Evolutionary conservation across 73 alveolate genomes (phyloP).

Genomic region (Paramecium primaurelia): DNA sequence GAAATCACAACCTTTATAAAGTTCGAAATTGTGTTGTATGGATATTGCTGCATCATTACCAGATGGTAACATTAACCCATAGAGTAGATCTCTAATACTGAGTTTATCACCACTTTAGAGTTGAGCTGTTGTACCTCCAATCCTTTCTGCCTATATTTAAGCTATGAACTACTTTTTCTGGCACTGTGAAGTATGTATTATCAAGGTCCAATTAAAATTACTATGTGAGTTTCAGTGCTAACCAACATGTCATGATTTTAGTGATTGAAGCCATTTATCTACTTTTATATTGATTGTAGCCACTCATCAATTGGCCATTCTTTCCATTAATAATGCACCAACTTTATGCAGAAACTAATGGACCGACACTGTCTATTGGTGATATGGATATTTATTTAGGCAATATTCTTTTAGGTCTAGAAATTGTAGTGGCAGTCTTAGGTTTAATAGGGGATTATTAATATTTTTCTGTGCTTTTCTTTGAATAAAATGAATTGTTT

Average conservation of each 20-base stretch:
- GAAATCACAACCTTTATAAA: constrained; percentile 41
- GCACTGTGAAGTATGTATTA: not conserved
- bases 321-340: constrained; percentile 51
- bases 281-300: not conserved
- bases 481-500: not conserved
- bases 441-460: not conserved
- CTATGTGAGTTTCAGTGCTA: not conserved
- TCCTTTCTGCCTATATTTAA: constrained; percentile 63
- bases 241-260: constrained; percentile 43
- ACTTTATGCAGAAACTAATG: constrained; percentile 18
- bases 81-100: constrained; percentile 66
- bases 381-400: not conserved
- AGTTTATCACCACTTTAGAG: constrained; percentile 68
- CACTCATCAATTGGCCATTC: constrained; percentile 29
- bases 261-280: constrained; percentile 35
- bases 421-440: not conserved
- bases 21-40: constrained; percentile 73
- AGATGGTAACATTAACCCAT: constrained; percentile 80
- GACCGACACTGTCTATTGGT: not conserved
- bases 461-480: not conserved
- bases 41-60: constrained; percentile 83
- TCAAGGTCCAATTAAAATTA: not conserved
- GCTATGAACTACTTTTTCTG: constrained; percentile 3
- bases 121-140: constrained; percentile 85
- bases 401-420: not conserved